Percentiles rank a stretch among this genome's conserved stretches.
Conservation (phyloP, 306 rosid species). For the Rosa chinensis region DNA sequence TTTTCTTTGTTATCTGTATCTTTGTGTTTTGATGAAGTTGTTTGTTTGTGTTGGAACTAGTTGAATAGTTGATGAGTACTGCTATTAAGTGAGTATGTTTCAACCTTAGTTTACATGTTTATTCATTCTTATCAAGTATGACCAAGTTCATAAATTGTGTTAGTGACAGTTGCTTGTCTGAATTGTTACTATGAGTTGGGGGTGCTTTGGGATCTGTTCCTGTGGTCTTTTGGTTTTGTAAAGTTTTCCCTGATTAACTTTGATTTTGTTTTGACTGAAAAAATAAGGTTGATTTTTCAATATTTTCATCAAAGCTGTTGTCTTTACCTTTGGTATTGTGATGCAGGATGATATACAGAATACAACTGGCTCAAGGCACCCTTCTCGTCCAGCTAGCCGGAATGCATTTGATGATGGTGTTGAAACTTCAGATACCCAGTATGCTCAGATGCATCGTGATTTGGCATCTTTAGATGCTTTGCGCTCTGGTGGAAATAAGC, state of each 20-base stretch:
- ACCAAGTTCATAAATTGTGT: not conserved
- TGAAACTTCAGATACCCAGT: slow-evolving; percentile 65
- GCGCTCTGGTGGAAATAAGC: slow-evolving; percentile 52
- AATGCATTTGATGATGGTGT: slow-evolving; percentile 80
- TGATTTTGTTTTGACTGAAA: not conserved
- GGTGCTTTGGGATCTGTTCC: not conserved
- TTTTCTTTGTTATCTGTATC: not conserved
- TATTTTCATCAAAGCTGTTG: not conserved
- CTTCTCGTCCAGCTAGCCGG: slow-evolving; percentile 87
- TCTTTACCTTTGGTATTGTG: not conserved
- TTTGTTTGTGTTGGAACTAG: not conserved
- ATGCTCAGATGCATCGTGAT: slow-evolving; percentile 53
- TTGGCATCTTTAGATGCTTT: slow-evolving; percentile 42
- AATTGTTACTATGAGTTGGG: not conserved
- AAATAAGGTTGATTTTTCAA: not conserved
- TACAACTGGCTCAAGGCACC: slow-evolving; percentile 43
- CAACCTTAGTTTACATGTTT: not conserved
- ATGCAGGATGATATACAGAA: slow-evolving; percentile 44
- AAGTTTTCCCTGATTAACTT: not conserved
- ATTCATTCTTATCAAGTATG: not conserved
- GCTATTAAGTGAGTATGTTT: not conserved
- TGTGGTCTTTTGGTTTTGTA: not conserved
- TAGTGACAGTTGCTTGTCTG: not conserved
- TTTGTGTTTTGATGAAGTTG: not conserved
- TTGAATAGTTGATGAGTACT: not conserved